Percentiles rank a stretch among this genome's conserved stretches.
phyloP scores from a whole-genome alignment of 257 asterid species.

The Paulownia fortunei region DNA sequence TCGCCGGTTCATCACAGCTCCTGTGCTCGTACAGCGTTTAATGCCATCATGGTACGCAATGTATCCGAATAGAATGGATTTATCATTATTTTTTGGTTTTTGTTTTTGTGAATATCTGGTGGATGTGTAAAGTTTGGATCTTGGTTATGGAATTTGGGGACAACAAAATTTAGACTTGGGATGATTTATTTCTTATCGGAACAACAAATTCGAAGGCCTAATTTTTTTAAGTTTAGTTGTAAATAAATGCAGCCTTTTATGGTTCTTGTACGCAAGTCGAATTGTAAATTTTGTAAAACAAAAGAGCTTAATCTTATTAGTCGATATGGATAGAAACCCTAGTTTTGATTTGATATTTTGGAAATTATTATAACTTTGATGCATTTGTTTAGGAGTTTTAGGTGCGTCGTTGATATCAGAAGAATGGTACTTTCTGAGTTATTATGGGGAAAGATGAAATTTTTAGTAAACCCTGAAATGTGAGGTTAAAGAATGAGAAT shows the following conservation, averaged over 20 bases:
- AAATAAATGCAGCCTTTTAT: neutral
- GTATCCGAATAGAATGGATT: constrained; percentile 10
- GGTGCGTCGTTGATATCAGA: neutral
- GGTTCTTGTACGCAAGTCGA: constrained; percentile 10
- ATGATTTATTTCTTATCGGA: neutral
- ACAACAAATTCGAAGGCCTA: constrained; percentile 17
- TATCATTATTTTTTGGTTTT: neutral
- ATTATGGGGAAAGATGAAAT: neutral
- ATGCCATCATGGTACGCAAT: constrained; percentile 50
- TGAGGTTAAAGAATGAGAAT: neutral
- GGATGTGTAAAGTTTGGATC: constrained; percentile 35
- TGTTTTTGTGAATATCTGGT: neutral
- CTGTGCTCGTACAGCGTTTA: constrained; percentile 15
- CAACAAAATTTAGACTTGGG: neutral
- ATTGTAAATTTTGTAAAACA: neutral
- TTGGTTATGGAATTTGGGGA: constrained; percentile 16
- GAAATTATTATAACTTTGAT: neutral
- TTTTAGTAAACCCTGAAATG: neutral
- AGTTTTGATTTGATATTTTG: neutral
- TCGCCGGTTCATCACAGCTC: constrained; percentile 27
- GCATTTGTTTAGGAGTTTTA: neutral
- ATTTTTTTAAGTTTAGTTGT: constrained; percentile 6
- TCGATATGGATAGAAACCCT: constrained; percentile 25
- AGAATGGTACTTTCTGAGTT: neutral
- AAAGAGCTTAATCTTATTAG: neutral